These are phyloP conservation scores for Carallia pectinifolia DNA, from an alignment of 345 rosid genomes.

Conservation along the genomic window DNA sequence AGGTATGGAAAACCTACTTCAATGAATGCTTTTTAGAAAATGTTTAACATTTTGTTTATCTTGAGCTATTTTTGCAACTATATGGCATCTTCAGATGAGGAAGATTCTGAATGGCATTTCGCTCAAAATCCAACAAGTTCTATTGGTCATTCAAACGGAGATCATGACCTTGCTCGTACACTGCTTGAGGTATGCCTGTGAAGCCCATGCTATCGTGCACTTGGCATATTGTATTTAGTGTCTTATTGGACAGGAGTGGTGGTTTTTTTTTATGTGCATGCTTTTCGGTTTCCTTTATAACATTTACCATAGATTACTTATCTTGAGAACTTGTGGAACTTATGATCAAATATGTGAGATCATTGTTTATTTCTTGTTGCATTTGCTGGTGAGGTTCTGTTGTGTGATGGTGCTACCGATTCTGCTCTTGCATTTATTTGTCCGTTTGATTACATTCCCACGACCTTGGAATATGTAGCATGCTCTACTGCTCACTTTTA, in stretches of 20 bases:
- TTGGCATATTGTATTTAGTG: neutral
- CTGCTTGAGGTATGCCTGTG: constrained; percentile 62
- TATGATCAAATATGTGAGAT: neutral
- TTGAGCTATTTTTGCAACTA: constrained; percentile 2
- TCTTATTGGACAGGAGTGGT: neutral
- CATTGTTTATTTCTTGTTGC: neutral
- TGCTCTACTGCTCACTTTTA: neutral
- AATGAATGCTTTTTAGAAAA: neutral
- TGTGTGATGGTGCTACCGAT: too few relatives aligned
- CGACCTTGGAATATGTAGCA: neutral
- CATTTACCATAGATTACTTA: too few relatives aligned
- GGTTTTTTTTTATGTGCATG: neutral
- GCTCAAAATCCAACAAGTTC: constrained; percentile 50
- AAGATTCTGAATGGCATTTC: constrained; percentile 51
- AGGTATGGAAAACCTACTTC: constrained; percentile 36
- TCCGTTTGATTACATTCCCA: too few relatives aligned
- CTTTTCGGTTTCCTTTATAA: too few relatives aligned
- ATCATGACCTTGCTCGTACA: constrained; percentile 55
- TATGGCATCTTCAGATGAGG: constrained; percentile 36
- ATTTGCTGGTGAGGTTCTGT: neutral
- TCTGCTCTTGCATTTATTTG: too few relatives aligned
- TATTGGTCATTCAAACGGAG: constrained; percentile 85
- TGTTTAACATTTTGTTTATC: neutral
- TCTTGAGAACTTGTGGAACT: neutral
- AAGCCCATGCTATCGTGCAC: neutral